Conservation (phyloP, 129 eudicot genomes). For the Sambucus nigra region DNA sequence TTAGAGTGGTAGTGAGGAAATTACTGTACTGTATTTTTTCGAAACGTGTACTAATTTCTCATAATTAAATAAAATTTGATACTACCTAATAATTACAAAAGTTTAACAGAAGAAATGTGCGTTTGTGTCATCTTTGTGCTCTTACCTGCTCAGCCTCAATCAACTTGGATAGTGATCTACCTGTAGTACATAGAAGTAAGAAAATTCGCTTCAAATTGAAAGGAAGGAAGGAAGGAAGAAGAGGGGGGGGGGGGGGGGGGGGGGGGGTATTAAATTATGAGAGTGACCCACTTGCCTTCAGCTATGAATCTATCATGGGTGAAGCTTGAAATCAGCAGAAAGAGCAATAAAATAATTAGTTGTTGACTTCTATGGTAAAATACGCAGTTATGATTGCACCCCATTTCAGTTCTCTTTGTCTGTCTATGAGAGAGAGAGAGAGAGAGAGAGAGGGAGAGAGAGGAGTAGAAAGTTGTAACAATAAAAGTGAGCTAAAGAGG, state of each 20-base stretch:
- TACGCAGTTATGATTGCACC: conserved; percentile 24
- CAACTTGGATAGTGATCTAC: too few relatives aligned
- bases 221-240: neutral
- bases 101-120: too few relatives aligned
- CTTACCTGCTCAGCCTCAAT: too few relatives aligned
- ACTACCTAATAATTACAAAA: too few relatives aligned
- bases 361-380: conserved; percentile 16
- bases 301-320: conserved; percentile 30
- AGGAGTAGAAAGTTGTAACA: conserved; percentile 3
- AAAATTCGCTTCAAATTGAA: neutral
- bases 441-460: neutral
- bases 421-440: neutral
- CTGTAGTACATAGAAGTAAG: conserved; percentile 22
- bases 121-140: too few relatives aligned
- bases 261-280: too few relatives aligned
- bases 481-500: neutral
- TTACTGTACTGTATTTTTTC: too few relatives aligned
- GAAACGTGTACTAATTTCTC: conserved; percentile 19
- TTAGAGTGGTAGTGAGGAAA: neutral
- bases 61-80: neutral
- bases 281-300: conserved; percentile 45
- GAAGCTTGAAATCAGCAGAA: conserved; percentile 26
- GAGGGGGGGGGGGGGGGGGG: neutral
- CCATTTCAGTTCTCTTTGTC: conserved; percentile 30
- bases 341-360: conserved; percentile 20